A percentile compares a stretch with the other conserved stretches of the same genome.
Conservation (phyloP, 345 rosid species). For the Arabis hirsuta region DNA sequence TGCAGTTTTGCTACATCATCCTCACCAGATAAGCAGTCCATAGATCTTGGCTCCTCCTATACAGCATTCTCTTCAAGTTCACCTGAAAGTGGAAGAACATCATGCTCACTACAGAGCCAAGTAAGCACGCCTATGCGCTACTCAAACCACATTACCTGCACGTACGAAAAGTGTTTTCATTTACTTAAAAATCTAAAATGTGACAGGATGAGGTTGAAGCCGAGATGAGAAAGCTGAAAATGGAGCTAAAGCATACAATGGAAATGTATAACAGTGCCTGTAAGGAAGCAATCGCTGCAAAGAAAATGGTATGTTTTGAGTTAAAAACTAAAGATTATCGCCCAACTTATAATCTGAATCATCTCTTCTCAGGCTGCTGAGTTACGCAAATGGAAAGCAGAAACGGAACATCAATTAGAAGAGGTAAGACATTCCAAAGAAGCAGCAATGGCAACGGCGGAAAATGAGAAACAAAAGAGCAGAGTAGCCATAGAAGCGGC, state of each 20-base stretch:
- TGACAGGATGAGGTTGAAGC: constrained; percentile 78
- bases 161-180: background rate
- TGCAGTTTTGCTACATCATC: constrained; percentile 47
- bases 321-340: background rate
- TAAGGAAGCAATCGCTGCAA: constrained; percentile 77
- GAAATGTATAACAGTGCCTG: constrained; percentile 76
- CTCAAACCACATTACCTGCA: background rate
- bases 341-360: background rate
- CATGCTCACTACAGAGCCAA: constrained; percentile 51
- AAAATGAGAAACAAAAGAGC: constrained; percentile 65
- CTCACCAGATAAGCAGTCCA: constrained; percentile 51
- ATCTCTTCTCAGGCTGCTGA: constrained; percentile 54
- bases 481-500: constrained; percentile 67
- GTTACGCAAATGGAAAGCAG: constrained; percentile 62
- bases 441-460: constrained; percentile 61
- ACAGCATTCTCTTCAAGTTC: constrained; percentile 50
- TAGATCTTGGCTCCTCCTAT: constrained; percentile 51
- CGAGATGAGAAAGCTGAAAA: constrained; percentile 78
- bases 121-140: constrained; percentile 43
- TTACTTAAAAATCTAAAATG: constrained; percentile 1
- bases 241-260: constrained; percentile 76
- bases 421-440: constrained; percentile 61
- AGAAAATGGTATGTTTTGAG: constrained; percentile 51
- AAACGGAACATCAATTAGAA: constrained; percentile 54
- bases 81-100: constrained; percentile 47